A percentile compares a stretch with the other conserved stretches of the same genome.
phyloP scores from a whole-genome alignment of 2,329 filamentous ascomycete species.

The Fusarium transvaalense region DNA sequence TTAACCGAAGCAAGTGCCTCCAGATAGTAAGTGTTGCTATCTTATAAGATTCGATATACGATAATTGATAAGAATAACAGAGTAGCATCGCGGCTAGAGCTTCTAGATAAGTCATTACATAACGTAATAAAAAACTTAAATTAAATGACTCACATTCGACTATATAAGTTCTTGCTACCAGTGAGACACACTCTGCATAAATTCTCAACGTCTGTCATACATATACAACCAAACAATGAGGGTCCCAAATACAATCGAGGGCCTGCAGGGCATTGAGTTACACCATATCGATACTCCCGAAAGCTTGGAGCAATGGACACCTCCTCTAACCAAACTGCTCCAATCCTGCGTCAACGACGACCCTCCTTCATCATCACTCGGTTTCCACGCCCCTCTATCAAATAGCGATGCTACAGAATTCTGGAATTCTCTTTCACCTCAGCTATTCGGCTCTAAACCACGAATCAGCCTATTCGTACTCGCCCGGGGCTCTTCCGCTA shows the following conservation, averaged over 20 bases:
- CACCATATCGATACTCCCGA: fast-evolving
- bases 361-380: slow-evolving; percentile 3
- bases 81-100: neutral
- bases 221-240: neutral
- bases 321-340: neutral
- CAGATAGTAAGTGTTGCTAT: too few relatives aligned
- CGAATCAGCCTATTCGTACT: neutral
- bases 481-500: neutral
- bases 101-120: neutral
- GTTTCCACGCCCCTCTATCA: slow-evolving; percentile 4
- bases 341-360: slow-evolving; percentile 4
- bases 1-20: too few relatives aligned
- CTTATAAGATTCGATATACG: too few relatives aligned
- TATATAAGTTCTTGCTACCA: neutral
- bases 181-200: fast-evolving
- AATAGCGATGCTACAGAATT: neutral
- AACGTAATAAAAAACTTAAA: neutral
- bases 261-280: neutral
- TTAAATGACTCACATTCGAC: neutral
- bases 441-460: neutral
- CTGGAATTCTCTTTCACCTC: neutral
- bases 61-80: neutral
- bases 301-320: neutral
- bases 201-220: neutral
- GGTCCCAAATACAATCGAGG: neutral